These are phyloP conservation scores for Mortierella sp. DNA, from an alignment of 371 early-diverging fungal genomes.

Conservation along the genomic window DNA sequence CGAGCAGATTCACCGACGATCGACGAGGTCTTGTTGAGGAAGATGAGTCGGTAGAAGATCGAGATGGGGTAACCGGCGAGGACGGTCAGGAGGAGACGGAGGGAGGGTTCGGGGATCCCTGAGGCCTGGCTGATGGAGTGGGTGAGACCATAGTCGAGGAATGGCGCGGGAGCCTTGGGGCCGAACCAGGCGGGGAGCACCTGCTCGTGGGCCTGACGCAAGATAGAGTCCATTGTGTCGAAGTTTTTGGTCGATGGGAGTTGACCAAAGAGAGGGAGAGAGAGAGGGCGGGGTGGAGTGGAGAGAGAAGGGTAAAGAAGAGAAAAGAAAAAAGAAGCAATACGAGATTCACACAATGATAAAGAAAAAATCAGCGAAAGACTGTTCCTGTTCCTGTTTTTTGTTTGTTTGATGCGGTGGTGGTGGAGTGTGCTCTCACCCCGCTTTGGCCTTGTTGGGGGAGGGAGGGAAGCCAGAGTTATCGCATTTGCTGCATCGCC, in stretches of 20 bases:
- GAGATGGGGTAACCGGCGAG: constrained; percentile 69
- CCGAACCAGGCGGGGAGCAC: constrained; percentile 51
- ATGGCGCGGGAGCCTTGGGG: constrained; percentile 30
- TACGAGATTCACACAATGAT: not conserved
- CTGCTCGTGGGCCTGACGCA: constrained; percentile 33
- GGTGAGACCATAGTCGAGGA: constrained; percentile 53
- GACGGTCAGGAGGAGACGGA: constrained; percentile 68
- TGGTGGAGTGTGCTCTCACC: not conserved
- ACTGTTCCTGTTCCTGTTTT: constrained; percentile 12
- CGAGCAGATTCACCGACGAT: constrained; percentile 60
- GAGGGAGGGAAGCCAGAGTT: not conserved
- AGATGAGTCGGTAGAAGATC: constrained; percentile 58
- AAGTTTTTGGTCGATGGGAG: not conserved
- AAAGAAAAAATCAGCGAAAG: not conserved
- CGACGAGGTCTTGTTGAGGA: constrained; percentile 49
- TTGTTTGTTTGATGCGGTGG: no score
- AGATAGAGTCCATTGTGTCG: constrained; percentile 28
- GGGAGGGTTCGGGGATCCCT: constrained; percentile 71
- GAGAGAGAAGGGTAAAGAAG: not conserved
- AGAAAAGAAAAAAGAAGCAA: not conserved
- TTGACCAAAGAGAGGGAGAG: not conserved
- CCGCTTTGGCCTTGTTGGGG: not conserved
- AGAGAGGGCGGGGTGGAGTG: not conserved
- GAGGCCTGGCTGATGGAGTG: constrained; percentile 51
- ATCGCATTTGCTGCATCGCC: not conserved